Base-by-base conservation (phyloP, 495 filamentous ascomycete species). In the Pseudoneurospora amorphoporcata region DNA sequence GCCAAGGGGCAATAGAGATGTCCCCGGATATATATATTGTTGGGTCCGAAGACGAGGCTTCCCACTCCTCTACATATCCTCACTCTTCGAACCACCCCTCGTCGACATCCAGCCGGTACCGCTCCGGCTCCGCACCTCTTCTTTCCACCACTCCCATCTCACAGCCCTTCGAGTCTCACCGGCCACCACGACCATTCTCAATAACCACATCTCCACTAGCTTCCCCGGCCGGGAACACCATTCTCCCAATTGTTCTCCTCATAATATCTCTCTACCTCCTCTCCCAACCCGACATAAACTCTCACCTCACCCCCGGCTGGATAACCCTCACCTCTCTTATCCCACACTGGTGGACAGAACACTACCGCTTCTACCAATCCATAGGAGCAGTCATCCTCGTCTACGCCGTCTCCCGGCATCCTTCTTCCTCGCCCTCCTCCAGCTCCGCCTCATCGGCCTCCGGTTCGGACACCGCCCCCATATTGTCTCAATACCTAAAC, bases 311-410 rank as follows among this genome's bases (percentile, higher is more conserved):
- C 10, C 83, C 83, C 35, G 84, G 84, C 2, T 85, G 80, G 80
- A 71, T 79, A 5, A 75, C 71, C 69, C 81, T 85, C n/a, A 76
- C 75, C n/a, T 68, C 76, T 3, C 61, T 77, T 12, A 82, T 85
- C 12, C 84, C 83, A 8, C 65, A 72, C 35, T 82, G 78, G 77
- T 85, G 82, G 76, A 74, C 74, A 17, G 79, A 80, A 41, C 76
- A 83, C 42, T 83, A 85, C 75, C 79, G 83, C 17, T 84, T 80
- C 75, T 84, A 80, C 75, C 83, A 84, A 70, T 77, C 78, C 58
- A 71, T 79, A 10, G 84, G 83, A 14, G 80, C 82, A 4, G 75
- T 81, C 45, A 68, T 83, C 2, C 81, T 85, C 53, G 82, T 84
- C 17, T 69, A 79, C 47, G 78, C 81, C 68, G 78, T 81, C 39